A percentile compares a stretch with the other conserved stretches of the same genome.
These are phyloP conservation scores for Ceratocystis cacaofunesta DNA, from an alignment of 2,329 filamentous ascomycete species.

Conservation along the genomic window DNA sequence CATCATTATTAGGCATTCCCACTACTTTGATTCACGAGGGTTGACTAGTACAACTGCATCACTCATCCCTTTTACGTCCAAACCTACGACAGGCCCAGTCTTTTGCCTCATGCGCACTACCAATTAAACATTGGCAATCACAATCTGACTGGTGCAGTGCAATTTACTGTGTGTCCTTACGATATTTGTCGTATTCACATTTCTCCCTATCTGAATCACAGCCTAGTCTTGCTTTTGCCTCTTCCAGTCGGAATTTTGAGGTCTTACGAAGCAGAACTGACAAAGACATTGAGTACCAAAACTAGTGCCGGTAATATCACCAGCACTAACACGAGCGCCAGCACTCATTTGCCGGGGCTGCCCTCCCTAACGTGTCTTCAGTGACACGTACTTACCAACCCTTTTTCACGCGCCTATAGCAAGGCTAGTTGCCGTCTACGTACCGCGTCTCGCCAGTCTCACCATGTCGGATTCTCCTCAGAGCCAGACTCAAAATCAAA, in stretches of 20 bases:
- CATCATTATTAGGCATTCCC: not conserved
- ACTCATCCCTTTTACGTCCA: not conserved
- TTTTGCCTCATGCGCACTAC: not conserved
- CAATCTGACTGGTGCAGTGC: not conserved
- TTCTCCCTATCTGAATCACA: not conserved
- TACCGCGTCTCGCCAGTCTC: not conserved
- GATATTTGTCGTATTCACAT: not conserved
- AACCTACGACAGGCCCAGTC: not conserved
- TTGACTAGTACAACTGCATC: not conserved
- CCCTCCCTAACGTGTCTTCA: not conserved
- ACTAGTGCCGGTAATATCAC: no score
- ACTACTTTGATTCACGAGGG: not conserved
- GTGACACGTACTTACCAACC: not conserved
- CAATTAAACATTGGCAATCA: not conserved
- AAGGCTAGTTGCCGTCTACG: not conserved
- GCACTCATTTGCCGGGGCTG: not conserved
- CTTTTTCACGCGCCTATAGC: not conserved
- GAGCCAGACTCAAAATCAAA: conserved; percentile 48
- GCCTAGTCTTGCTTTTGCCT: not conserved
- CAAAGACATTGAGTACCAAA: not conserved
- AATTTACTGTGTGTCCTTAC: not conserved
- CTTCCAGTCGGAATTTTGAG: not conserved
- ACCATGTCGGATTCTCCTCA: conserved; percentile 68
- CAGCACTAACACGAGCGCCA: not conserved
- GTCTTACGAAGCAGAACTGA: not conserved